Base-by-base conservation (phyloP, 2,329 filamentous ascomycete genomes). In the Metarhizium robertsii region DNA sequence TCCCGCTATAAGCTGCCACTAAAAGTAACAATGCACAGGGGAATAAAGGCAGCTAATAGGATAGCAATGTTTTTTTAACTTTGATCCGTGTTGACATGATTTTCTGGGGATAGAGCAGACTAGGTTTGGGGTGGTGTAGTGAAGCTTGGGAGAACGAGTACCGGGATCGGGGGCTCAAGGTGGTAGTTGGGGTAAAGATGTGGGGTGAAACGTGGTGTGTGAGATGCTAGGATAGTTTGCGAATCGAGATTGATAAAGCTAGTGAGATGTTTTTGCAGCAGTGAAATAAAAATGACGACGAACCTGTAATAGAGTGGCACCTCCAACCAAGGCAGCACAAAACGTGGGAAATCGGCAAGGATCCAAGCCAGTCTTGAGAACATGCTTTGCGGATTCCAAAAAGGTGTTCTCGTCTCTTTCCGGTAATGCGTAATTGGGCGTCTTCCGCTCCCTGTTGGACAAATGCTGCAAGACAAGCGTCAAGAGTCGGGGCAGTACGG, bases 231-330 rank as follows among this genome's bases (percentile, higher is more conserved):
- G 42, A 45, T 45, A 5, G n/a, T 45, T 45, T 48, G 45, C 16
- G 25, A 10, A 25, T 20, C 42, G 42, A 20, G 25, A 29, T 43
- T 16, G n/a, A 52, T 30, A 29, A 6, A 13, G 34, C 18, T 18
- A 29, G 25, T 10, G 50, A 20, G 49, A 32, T 4, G 18, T 36
- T 30, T 29, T 20, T 14, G 36, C 29, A n/a, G 30, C 38, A 30
- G 20, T 25, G 38, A 46, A 29, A 8, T 13, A 42, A 42, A 42
- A 11, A 45, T 45, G 48, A 45, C 49, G 50, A 63, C 74, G 62
- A 70, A 79, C 81, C 73, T 84, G 76, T n/a, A 85, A 65, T n/a
- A 85, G 65, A 29, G 81, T 83, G 59, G 77, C 79, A 43, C 82
- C 81, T 38, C 83, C 83, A 43, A 81, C 77, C 10, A 86, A 68